Conservation (phyloP, 2,329 filamentous ascomycete species). For the Aureobasidium sp. region DNA sequence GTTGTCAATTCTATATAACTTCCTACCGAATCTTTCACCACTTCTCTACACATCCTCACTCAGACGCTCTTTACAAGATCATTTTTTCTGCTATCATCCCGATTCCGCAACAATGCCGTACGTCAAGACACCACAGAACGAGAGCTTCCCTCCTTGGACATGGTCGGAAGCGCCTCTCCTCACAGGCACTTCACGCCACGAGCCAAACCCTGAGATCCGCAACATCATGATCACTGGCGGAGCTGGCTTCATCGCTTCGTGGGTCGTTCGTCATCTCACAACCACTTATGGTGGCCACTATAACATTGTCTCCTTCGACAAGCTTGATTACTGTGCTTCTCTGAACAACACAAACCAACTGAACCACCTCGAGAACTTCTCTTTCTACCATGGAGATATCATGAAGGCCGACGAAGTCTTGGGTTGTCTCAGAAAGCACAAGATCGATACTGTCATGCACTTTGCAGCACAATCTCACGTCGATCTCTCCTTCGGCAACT, state of each 20-base stretch:
- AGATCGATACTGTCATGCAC: conserved; percentile 74
- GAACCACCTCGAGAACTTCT: conserved; percentile 62
- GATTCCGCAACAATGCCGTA: not conserved
- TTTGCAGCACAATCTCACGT: conserved; percentile 81
- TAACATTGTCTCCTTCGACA: conserved; percentile 76
- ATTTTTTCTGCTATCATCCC: not conserved
- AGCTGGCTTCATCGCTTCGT: conserved; percentile 79
- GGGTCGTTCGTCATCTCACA: conserved; percentile 72
- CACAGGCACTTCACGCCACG: conserved; percentile 62
- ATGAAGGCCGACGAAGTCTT: conserved; percentile 64
- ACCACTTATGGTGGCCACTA: conserved; percentile 67
- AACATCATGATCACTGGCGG: conserved; percentile 82
- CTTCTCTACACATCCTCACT: not conserved
- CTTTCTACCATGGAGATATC: conserved; percentile 72
- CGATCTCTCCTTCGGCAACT: conserved; percentile 75
- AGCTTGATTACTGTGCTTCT: conserved; percentile 74
- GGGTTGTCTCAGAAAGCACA: conserved; percentile 61
- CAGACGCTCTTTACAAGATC: not conserved
- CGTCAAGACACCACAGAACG: not conserved
- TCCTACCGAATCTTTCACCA: not conserved
- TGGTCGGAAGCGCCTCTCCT: conserved; percentile 68
- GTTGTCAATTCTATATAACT: not conserved
- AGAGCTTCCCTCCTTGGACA: conserved; percentile 27
- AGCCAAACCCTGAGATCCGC: conserved; percentile 60
- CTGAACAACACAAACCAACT: conserved; percentile 70